Conservation (phyloP, 495 filamentous ascomycete species). For the Cudoniella acicularis region DNA sequence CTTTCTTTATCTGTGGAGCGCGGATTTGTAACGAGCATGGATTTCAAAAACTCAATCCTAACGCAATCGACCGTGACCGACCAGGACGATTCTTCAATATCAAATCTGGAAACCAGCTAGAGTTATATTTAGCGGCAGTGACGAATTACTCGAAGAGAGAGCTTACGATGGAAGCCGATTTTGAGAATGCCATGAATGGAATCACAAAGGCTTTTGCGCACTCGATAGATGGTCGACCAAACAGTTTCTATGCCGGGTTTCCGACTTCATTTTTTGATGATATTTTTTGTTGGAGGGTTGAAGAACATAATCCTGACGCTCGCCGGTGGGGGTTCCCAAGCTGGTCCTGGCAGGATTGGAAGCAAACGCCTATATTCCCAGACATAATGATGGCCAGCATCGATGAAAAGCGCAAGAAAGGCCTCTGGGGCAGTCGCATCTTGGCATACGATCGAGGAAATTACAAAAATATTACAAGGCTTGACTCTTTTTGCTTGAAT, state of each 20-base stretch:
- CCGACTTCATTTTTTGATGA: not conserved
- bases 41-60: not conserved
- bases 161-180: not conserved
- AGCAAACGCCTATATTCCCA: not conserved
- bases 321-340: not conserved
- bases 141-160: not conserved
- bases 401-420: not conserved
- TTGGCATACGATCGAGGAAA: not conserved
- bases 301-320: not conserved
- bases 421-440: not conserved
- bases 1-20: conserved; percentile 28
- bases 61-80: not conserved
- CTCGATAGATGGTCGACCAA: not conserved
- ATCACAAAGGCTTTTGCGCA: not conserved
- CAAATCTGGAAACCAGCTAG: not conserved
- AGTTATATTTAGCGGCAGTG: not conserved
- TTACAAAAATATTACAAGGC: not conserved
- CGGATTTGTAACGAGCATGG: not conserved
- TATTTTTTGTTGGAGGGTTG: not conserved
- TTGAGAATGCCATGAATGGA: not conserved
- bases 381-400: not conserved
- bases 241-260: not conserved
- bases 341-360: not conserved
- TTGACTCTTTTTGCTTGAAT: not conserved
- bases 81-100: not conserved